Evolutionary conservation across 1,139 yeast genomes (phyloP).

Genomic region (Magnusiomyces suaveolens): DNA sequence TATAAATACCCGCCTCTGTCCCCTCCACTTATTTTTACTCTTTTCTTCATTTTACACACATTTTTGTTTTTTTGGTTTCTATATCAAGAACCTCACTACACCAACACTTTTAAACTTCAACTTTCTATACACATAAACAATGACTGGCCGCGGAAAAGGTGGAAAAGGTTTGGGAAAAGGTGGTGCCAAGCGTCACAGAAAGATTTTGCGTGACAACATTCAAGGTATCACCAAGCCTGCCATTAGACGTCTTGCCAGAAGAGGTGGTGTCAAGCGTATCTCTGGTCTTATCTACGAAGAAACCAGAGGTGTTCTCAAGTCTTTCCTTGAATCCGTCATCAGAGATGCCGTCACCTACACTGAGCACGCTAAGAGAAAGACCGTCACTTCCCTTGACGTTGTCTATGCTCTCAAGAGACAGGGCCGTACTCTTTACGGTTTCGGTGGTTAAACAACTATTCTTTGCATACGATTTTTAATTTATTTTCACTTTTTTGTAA

Average conservation of each 20-base stretch:
- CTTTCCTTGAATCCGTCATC: slow-evolving; percentile 93
- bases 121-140: slow-evolving; percentile 34
- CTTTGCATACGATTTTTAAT: too few relatives aligned
- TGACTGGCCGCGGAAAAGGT: slow-evolving; percentile 99
- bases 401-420: slow-evolving; percentile 99
- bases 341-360: slow-evolving; percentile 99
- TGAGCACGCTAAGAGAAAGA: slow-evolving; percentile 99
- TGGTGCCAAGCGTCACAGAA: slow-evolving; percentile 99
- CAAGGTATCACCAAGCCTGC: slow-evolving; percentile 99
- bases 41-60: too few relatives aligned
- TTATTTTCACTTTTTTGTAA: too few relatives aligned
- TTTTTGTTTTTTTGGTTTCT: neutral
- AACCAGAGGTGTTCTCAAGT: slow-evolving; percentile 93
- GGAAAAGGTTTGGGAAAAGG: slow-evolving; percentile 98
- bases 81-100: neutral
- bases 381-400: slow-evolving; percentile 96
- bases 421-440: slow-evolving; percentile 99
- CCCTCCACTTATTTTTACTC: too few relatives aligned
- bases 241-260: slow-evolving; percentile 98
- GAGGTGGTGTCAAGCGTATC: slow-evolving; percentile 99
- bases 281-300: slow-evolving; percentile 98
- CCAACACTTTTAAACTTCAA: neutral
- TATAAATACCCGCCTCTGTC: too few relatives aligned
- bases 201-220: slow-evolving; percentile 97
- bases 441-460: slow-evolving; percentile 89